Evolutionary conservation across 306 rosid species (phyloP), one percentile per base, ranked within the genome.

Genomic region (Begonia fuchsioides): DNA sequence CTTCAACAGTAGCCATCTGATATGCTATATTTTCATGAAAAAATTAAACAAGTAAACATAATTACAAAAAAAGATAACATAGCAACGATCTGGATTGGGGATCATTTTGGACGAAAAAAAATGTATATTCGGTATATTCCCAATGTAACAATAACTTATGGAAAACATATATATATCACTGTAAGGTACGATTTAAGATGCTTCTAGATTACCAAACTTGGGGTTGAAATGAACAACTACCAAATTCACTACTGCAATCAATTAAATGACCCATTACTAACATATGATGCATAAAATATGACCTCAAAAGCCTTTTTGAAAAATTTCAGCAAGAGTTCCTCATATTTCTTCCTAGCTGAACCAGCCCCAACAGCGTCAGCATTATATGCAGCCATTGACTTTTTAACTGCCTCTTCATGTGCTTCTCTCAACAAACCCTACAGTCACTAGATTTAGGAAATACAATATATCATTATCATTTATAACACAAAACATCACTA

Each of bases 341-440:
- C 98, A 12, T 71, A 82, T 70, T 75, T 92, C 73, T 85, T 92
- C 66, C 94, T 92, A 1, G 72, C 70, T 11, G 87, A 57, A 69
- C 98, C 98, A 69, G 32, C 76, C 57, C 98, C 98, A 1, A 92
- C 87, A 47, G 98, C 96, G 63, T 62, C 51, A 39, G 76, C 78
- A 76, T 79, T 75, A 60, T 81, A 92, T 43, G 73, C 56, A 71
- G 78, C 83, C 73, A 85, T 40, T 57, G 98, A 65, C 54, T 73
- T 85, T 40, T 69, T 87, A 48, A 85, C 82, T 44, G 96, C 96
- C 57, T 67, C 71, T 67, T 85, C 98, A 52, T 92, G 98, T 11
- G 93, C 78, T 66, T 92, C 98, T 77, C 82, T 79, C 65, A 92
- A 56, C 56, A 85, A 71, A 65, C 65, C 85, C 98, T 92, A 54